Percentiles rank a stretch among this genome's conserved stretches.
Evolutionary conservation across 768 basidiomycete species (phyloP).

Genomic region (Wakefieldia striispora): DNA sequence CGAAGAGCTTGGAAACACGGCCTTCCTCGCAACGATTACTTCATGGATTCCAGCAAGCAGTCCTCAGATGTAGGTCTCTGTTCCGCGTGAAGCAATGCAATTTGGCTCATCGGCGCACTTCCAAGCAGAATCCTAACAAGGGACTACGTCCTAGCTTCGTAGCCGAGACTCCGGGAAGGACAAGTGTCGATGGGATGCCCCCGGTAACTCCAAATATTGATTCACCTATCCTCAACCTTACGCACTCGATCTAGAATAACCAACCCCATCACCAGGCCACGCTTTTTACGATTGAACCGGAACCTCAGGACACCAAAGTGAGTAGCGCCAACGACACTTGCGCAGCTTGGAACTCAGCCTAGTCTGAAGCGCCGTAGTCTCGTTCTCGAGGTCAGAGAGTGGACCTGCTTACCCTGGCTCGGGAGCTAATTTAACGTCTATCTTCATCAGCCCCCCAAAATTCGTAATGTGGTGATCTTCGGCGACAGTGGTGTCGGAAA

Average conservation of each 20-base stretch:
- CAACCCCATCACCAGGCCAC: constrained; percentile 7
- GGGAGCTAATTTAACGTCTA: background rate
- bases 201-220: constrained; percentile 3
- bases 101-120: constrained; percentile 1
- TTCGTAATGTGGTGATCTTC: constrained; percentile 40
- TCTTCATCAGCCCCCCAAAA: constrained; percentile 1
- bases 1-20: background rate
- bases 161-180: background rate
- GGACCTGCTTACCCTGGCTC: background rate
- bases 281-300: constrained; percentile 8
- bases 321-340: background rate
- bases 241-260: background rate
- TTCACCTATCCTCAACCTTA: background rate
- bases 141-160: background rate
- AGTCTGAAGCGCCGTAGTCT: background rate
- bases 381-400: constrained; percentile 10
- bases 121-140: constrained; percentile 6
- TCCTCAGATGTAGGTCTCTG: constrained; percentile 12
- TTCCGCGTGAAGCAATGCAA: background rate
- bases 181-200: background rate
- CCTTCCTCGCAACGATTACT: background rate
- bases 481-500: constrained; percentile 44
- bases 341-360: background rate
- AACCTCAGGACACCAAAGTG: constrained; percentile 2
- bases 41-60: constrained; percentile 4